These are phyloP conservation scores for Lactifluus piperatus DNA, from an alignment of 768 basidiomycete species.

Conservation along the genomic window DNA sequence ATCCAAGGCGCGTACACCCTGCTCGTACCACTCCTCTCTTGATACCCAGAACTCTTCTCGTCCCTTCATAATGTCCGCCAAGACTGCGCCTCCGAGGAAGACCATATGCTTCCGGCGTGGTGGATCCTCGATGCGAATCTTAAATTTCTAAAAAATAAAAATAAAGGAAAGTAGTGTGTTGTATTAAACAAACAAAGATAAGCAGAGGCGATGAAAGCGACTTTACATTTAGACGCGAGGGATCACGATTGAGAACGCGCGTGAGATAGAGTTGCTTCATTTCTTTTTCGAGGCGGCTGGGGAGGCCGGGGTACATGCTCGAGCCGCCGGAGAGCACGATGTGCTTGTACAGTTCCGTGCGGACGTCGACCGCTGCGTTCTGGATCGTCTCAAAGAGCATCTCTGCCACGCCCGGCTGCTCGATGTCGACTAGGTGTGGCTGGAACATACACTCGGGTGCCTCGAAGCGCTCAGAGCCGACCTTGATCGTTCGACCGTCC, in stretches of 20 bases:
- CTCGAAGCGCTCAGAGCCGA: conserved; percentile 96
- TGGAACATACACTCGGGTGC: conserved; percentile 99
- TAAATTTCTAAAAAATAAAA: no score
- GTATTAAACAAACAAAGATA: no score
- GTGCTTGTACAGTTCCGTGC: conserved; percentile 92
- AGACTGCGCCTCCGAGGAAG: no score
- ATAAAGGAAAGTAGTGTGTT: no score
- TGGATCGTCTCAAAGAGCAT: conserved; percentile 97
- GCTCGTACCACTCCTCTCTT: no score
- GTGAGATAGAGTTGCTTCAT: conserved; percentile 99
- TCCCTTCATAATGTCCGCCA: no score
- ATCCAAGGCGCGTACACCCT: no score
- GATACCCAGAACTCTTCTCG: no score
- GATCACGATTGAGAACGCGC: conserved; percentile 77
- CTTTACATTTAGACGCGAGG: conserved; percentile 81
- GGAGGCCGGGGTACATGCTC: conserved; percentile 98
- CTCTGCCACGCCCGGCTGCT: conserved; percentile 97
- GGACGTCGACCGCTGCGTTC: conserved; percentile 79
- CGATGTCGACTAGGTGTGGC: conserved; percentile 92
- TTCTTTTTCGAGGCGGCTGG: conserved; percentile 95
- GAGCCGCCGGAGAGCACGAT: conserved; percentile 96
- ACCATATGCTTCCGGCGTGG: no score
- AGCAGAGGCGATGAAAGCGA: no score
- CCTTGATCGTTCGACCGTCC: conserved; percentile 93
- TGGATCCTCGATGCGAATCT: no score